Evolutionary conservation across 2,329 filamentous ascomycete genomes (phyloP).

Genomic region (Apiospora aurea): DNA sequence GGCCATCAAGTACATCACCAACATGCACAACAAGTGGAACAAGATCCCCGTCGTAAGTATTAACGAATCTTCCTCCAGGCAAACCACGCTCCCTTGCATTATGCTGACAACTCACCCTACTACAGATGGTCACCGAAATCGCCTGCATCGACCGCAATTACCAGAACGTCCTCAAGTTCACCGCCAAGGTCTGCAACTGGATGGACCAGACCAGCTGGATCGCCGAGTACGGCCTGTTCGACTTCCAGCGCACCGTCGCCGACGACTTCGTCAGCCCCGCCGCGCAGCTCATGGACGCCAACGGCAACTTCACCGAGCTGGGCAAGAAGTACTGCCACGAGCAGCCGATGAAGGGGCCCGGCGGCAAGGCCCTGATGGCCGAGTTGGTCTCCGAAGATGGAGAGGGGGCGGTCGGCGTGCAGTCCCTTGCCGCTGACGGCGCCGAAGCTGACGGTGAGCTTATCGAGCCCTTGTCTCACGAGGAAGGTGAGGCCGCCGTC

Average conservation of each 20-base stretch:
- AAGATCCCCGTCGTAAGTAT: slow-evolving; percentile 36
- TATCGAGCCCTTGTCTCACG: neutral
- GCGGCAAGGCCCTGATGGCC: slow-evolving; percentile 27
- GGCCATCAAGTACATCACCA: slow-evolving; percentile 20
- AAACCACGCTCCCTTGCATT: too few species aligned
- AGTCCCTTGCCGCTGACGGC: neutral
- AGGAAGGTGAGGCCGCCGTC: neutral
- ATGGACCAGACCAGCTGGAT: slow-evolving; percentile 51
- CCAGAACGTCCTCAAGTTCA: slow-evolving; percentile 47
- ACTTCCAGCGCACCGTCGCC: slow-evolving; percentile 49
- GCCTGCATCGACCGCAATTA: slow-evolving; percentile 47
- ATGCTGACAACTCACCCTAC: neutral
- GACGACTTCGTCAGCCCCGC: slow-evolving; percentile 54
- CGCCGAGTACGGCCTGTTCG: slow-evolving; percentile 53
- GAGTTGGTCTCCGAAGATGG: neutral
- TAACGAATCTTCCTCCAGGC: too few species aligned
- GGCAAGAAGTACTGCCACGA: slow-evolving; percentile 38
- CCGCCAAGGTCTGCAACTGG: slow-evolving; percentile 48
- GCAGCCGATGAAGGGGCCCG: slow-evolving; percentile 35
- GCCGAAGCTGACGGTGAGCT: neutral
- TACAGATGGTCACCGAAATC: slow-evolving; percentile 49
- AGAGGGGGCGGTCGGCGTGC: neutral
- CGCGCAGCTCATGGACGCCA: slow-evolving; percentile 52
- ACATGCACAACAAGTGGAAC: slow-evolving; percentile 28
- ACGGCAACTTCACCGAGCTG: slow-evolving; percentile 48